Evolutionary conservation across 371 early-diverging fungal genomes (phyloP), one percentile per base, ranked within the genome.

Genomic region (Mortierella sp.): DNA sequence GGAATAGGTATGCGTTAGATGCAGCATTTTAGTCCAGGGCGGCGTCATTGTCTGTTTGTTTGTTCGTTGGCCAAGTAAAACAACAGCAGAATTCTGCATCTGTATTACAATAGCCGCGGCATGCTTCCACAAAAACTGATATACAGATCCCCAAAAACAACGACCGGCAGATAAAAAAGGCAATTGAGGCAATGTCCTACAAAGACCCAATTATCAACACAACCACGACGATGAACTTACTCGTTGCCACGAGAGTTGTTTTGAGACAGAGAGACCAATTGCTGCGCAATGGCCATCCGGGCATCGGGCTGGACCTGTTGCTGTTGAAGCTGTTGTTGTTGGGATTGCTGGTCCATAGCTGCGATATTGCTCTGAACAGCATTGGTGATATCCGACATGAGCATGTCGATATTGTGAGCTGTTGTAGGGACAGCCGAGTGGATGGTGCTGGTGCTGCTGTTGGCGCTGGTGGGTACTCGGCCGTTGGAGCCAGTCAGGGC

Each of bases 261-360:
- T 46, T 51, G 51, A 51, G 31, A 72, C n/a, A 72, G 24, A 14
- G 53, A 53, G 72, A 51, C 44, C 57, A 55, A 54, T 57, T 73
- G 73, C 50, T 83, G 81, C 46, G 78, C 81, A 40, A 85, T 79
- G n/a, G 81, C 85, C 76, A 85, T 81, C 37, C 85, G 72, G n/a
- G 75, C 53, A 28, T 78, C 81, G 28, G 70, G 67, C 26, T 61
- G 78, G 5, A 6, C 50, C 28, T 72, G 72, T 6, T 72, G 74
- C n/a, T 73, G 77, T 26, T 71, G 71, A 24, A 51, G 48, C 37
- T 72, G 82, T 59, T 51, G 54, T 61, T 61, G 70, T 37, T 79
- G 79, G 26, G 40, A 54, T 53, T 73, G 73, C 44, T 46, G 59
- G 26, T 74, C 79, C 71, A 79, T 79, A 64, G 82, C 73, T 28